phyloP scores from a whole-genome alignment of 345 rosid species.

The Limnanthes douglasii region DNA sequence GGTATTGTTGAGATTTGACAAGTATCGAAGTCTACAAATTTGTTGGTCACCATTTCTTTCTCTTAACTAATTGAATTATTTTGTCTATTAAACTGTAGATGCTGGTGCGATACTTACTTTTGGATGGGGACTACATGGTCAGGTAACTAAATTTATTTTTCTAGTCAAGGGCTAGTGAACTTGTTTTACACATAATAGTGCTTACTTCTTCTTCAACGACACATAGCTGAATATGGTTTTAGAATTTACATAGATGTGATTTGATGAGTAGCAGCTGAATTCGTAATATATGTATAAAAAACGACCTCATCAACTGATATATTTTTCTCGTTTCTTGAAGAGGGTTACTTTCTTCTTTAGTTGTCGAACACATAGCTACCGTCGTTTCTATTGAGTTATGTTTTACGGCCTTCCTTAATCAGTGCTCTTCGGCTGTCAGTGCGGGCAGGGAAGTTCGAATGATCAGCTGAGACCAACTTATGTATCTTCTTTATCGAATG shows the following conservation, averaged over 20 bases:
- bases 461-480: slow-evolving; percentile 57
- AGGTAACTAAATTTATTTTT: slow-evolving; percentile 27
- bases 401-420: background rate
- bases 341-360: too few relatives aligned
- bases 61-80: slow-evolving; percentile 1
- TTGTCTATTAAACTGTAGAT: slow-evolving; percentile 32
- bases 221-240: background rate
- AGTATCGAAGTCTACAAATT: background rate
- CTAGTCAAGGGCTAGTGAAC: background rate
- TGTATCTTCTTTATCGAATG: slow-evolving; percentile 34
- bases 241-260: background rate
- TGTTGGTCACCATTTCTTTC: background rate
- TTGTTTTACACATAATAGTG: background rate
- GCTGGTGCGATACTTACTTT: slow-evolving; percentile 56
- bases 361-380: too few relatives aligned
- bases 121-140: slow-evolving; percentile 92
- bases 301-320: too few relatives aligned
- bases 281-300: too few relatives aligned
- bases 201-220: background rate
- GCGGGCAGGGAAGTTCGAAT: slow-evolving; percentile 68
- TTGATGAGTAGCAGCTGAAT: background rate
- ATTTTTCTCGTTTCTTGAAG: too few relatives aligned
- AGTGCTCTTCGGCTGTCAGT: slow-evolving; percentile 16
- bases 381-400: background rate
- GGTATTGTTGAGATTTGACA: slow-evolving; percentile 1